Percentiles rank a stretch among this genome's conserved stretches.
These are phyloP conservation scores for Volvox reticuliferus DNA, from an alignment of 139 green algal genomes.

Conservation along the genomic window DNA sequence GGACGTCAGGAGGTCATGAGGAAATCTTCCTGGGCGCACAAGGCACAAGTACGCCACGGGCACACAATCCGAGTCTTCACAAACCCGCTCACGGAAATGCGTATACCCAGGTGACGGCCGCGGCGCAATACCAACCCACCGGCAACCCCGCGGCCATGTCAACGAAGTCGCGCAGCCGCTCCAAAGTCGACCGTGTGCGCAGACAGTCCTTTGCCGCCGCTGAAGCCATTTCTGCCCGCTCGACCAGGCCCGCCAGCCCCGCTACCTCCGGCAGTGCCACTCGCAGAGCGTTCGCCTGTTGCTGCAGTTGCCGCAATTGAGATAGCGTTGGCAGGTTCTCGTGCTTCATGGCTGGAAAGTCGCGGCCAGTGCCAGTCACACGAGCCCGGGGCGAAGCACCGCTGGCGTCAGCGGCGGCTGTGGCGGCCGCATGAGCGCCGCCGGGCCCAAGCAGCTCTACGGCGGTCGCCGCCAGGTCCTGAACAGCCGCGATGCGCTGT, in stretches of 20 bases:
- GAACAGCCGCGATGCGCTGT: conserved; percentile 47
- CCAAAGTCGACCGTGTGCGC: conserved; percentile 43
- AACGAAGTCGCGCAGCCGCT: conserved; percentile 53
- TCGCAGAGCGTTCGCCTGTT: conserved; percentile 32
- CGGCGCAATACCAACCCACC: no score
- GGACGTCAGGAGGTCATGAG: no score
- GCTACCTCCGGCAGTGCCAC: conserved; percentile 59
- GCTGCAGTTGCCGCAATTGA: conserved; percentile 51
- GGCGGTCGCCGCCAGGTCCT: conserved; percentile 62
- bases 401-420: not conserved
- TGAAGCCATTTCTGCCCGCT: conserved; percentile 59
- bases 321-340: conserved; percentile 28
- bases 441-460: conserved; percentile 16
- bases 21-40: no score
- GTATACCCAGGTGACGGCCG: no score
- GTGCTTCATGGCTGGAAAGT: no score
- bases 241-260: conserved; percentile 48
- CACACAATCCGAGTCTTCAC: no score
- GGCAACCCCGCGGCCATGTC: conserved; percentile 1
- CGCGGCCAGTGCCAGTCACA: not conserved
- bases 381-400: not conserved
- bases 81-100: no score
- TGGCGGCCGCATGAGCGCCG: not conserved
- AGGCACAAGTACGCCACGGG: no score
- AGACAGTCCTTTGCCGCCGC: conserved; percentile 39